These are phyloP conservation scores for Solanum hybrid DNA, from an alignment of 305 asterid genomes.

Conservation along the genomic window DNA sequence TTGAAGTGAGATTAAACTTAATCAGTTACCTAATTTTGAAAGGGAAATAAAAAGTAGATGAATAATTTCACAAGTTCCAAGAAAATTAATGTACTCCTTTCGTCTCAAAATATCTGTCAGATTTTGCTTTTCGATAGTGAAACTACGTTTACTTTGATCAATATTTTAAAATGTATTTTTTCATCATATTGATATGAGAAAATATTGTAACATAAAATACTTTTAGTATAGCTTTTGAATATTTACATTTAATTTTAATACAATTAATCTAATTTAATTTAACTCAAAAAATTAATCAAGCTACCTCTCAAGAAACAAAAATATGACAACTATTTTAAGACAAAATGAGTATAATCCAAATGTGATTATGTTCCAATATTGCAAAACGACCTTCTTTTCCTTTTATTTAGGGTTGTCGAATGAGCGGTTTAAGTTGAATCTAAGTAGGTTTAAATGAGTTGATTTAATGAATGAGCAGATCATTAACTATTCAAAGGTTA, in stretches of 20 bases:
- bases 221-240: not conserved
- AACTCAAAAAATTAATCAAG: not conserved
- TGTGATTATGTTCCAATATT: not conserved
- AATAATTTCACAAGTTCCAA: not conserved
- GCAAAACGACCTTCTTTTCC: not conserved
- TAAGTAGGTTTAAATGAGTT: not conserved
- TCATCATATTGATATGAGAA: not conserved
- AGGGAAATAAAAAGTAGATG: not conserved
- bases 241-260: not conserved
- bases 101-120: not conserved
- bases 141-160: rapidly evolving
- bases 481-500: not conserved
- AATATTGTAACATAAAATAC: rapidly evolving
- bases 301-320: not conserved
- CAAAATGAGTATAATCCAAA: not conserved
- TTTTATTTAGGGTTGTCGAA: not conserved
- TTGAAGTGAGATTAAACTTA: not conserved
- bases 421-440: not conserved
- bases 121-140: not conserved
- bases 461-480: not conserved
- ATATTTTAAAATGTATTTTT: not conserved
- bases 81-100: not conserved
- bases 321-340: not conserved
- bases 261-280: not conserved
- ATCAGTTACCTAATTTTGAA: not conserved